A percentile compares a stretch with the other conserved stretches of the same genome.
Evolutionary conservation across 2,329 filamentous ascomycete genomes (phyloP).

Genomic region (Eutypella sp.): DNA sequence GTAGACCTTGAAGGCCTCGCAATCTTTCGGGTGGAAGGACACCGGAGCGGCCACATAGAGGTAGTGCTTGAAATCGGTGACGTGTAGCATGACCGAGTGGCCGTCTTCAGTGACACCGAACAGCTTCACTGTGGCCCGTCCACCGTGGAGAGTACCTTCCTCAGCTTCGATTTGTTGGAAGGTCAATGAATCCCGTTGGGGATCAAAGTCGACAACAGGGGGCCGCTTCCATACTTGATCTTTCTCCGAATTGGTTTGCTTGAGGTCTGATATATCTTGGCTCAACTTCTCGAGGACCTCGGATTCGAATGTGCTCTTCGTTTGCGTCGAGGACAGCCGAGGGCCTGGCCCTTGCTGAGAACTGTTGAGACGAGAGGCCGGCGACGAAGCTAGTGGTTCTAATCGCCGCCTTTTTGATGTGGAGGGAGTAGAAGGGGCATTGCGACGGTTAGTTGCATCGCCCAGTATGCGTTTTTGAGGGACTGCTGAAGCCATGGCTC

Average conservation of each 20-base stretch:
- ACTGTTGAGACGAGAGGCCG: conserved; percentile 53
- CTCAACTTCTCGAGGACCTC: conserved; percentile 94
- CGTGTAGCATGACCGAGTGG: conserved; percentile 90
- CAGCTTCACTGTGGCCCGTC: conserved; percentile 74
- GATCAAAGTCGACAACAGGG: conserved; percentile 45
- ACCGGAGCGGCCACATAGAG: conserved; percentile 87
- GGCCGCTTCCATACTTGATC: conserved; percentile 85
- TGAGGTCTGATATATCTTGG: conserved; percentile 83
- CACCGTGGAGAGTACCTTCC: conserved; percentile 76
- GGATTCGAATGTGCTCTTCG: conserved; percentile 87
- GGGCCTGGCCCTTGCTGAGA: conserved; percentile 59
- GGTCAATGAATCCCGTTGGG: conserved; percentile 63
- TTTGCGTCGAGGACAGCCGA: conserved; percentile 67
- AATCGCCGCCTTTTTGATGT: conserved; percentile 80
- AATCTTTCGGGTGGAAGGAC: conserved; percentile 73
- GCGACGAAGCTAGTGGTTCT: conserved; percentile 55
- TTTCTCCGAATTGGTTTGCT: conserved; percentile 82
- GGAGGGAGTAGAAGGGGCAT: conserved; percentile 51
- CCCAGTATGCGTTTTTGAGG: conserved; percentile 69
- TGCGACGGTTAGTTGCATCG: conserved; percentile 62
- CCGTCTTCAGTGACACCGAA: conserved; percentile 84
- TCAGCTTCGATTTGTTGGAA: conserved; percentile 97
- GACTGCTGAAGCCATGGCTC: conserved; percentile 43
- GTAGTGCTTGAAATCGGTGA: conserved; percentile 94
- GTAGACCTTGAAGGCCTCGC: conserved; percentile 70